Conservation (phyloP, 2,329 filamentous ascomycete species). For the Microcyclosporella mali region DNA sequence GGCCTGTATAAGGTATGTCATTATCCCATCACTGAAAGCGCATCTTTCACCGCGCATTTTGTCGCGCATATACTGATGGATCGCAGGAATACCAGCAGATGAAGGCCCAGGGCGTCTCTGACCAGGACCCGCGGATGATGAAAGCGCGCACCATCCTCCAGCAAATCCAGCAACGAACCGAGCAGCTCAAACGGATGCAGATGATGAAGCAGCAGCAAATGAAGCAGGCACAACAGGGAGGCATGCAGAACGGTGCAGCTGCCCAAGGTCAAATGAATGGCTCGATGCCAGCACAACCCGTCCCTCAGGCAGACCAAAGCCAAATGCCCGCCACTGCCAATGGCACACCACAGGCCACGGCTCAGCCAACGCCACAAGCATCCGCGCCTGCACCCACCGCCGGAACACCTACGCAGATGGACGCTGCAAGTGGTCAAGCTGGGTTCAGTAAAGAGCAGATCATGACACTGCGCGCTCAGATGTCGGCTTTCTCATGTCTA, state of each 20-base stretch:
- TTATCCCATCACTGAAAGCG: constrained; percentile 11
- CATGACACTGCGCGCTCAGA: constrained; percentile 72
- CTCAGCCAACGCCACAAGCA: constrained; percentile 9
- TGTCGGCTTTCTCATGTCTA: constrained; percentile 83
- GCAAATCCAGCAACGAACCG: constrained; percentile 53
- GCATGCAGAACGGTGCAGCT: constrained; percentile 44
- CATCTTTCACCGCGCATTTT: not conserved
- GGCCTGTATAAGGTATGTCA: constrained; percentile 60
- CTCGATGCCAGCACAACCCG: constrained; percentile 33
- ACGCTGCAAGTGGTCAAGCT: constrained; percentile 16
- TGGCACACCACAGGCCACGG: constrained; percentile 9
- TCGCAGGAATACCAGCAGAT: constrained; percentile 78
- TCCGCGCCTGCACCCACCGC: constrained; percentile 17
- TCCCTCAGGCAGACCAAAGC: constrained; percentile 14
- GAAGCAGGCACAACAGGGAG: constrained; percentile 42
- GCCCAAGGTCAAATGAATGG: constrained; percentile 45
- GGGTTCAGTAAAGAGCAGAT: constrained; percentile 68
- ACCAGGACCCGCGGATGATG: constrained; percentile 78
- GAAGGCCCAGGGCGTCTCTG: constrained; percentile 75
- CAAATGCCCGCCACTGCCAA: constrained; percentile 15
- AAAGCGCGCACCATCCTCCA: constrained; percentile 72
- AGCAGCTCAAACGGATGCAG: constrained; percentile 46
- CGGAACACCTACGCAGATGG: constrained; percentile 18
- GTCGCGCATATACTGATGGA: no score
- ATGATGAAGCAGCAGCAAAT: constrained; percentile 27